These are phyloP conservation scores for Bothriochloa decipiens DNA, from an alignment of 176 grass and related monocot species.

Conservation along the genomic window DNA sequence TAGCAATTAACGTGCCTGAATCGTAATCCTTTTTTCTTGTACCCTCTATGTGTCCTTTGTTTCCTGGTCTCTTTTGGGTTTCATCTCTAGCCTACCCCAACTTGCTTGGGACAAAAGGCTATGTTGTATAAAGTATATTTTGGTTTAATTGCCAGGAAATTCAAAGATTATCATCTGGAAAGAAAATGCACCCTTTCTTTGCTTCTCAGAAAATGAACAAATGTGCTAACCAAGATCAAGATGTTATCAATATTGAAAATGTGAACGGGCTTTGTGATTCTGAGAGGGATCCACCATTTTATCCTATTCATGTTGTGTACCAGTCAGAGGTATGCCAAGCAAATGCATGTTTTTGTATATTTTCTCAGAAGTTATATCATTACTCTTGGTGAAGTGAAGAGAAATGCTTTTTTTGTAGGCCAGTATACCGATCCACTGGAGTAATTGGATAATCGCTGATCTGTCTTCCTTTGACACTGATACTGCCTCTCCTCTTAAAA, in stretches of 20 bases:
- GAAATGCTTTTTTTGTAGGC: constrained; percentile 43
- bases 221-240: constrained; percentile 51
- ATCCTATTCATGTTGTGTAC: constrained; percentile 79
- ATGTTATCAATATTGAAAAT: constrained; percentile 48
- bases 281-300: constrained; percentile 50
- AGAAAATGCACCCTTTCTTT: constrained; percentile 92
- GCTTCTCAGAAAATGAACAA: constrained; percentile 62
- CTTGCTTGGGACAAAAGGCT: too few species aligned
- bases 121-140: too few species aligned
- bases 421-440: constrained; percentile 63
- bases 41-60: too few species aligned
- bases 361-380: constrained; percentile 36
- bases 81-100: too few species aligned
- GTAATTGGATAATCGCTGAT: constrained; percentile 62
- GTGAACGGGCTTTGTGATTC: constrained; percentile 26
- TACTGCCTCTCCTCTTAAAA: constrained; percentile 46
- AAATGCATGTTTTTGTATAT: constrained; percentile 25
- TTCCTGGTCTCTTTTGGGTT: too few species aligned
- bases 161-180: constrained; percentile 70
- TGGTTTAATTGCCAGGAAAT: constrained; percentile 72
- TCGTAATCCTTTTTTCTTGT: too few species aligned
- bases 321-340: constrained; percentile 58
- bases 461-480: constrained; percentile 50
- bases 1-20: too few species aligned
- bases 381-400: constrained; percentile 28